Evolutionary conservation across 306 rosid species (phyloP), one percentile per base, ranked within the genome.

Genomic region (Lotus japonicus): DNA sequence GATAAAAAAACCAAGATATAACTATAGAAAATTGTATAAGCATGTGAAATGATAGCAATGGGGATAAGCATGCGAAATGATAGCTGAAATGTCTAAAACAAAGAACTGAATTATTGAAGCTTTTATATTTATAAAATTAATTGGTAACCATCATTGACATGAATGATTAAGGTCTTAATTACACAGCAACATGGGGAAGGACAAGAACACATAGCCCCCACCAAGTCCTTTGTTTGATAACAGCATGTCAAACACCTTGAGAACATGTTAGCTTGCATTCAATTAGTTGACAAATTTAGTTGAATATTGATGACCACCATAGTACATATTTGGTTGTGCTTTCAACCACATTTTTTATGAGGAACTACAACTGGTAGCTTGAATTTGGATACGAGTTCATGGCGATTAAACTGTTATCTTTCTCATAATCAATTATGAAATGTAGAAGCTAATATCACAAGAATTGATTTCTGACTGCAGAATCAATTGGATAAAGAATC

Each of bases 171-270:
- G 36, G 56, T 83, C 55, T 68, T 31, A 31, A 31, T 26, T 7
- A 31, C 36, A 55, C 45, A 48, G 78, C 77, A 68, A 74, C 3
- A 38, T 38, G 21, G 9, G 64, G 52, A 31, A 31, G 7, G 82
- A 72, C 76, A 82, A 78, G 66, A 46, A 56, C 68, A 74, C 66
- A 44, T 49, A 58, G 55, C 44, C 85, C 87, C 87, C 81, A 79
- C 79, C 8, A 14, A 64, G 50, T 41, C 17, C 73, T 35, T 77
- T 83, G 63, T 66, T 39, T 0, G 41, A 70, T 71, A 63, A 68
- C 78, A 79, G 67, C 74, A 39, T 28, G 60, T 71, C 52, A 48
- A 55, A 74, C 66, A 50, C 50, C 36, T 58, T 64, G 49, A 81
- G 76, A 49, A 19, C 44, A 55, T 72, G 81, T 58, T 72, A 72